A percentile compares a stretch with the other conserved stretches of the same genome.
Evolutionary conservation across 768 basidiomycete species (phyloP).

Genomic region (Jaapia argillacea): DNA sequence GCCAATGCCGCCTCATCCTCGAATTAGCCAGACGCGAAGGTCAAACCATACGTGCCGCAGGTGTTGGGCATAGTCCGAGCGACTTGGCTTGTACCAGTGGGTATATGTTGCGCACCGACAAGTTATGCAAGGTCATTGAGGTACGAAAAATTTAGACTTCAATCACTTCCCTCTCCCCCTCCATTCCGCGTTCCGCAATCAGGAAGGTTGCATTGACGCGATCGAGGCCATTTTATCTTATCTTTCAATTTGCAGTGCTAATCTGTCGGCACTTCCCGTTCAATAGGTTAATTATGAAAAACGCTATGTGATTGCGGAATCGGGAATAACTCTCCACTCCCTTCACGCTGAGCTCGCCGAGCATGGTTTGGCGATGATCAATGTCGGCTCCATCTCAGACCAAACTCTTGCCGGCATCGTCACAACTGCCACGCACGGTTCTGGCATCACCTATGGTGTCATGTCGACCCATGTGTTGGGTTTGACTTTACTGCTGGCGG

Average conservation of each 20-base stretch:
- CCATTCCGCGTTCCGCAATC: conserved; percentile 4
- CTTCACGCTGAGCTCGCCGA: conserved; percentile 60
- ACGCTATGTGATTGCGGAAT: conserved; percentile 58
- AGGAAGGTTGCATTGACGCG: neutral
- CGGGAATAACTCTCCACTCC: conserved; percentile 67
- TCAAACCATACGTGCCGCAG: conserved; percentile 69
- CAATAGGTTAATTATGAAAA: conserved; percentile 62
- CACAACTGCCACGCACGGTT: conserved; percentile 92
- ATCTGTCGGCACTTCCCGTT: conserved; percentile 10
- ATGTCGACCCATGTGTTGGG: conserved; percentile 75
- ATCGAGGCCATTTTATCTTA: neutral
- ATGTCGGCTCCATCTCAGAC: conserved; percentile 93
- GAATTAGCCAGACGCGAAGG: conserved; percentile 72
- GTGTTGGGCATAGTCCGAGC: conserved; percentile 88
- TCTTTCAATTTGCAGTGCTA: conserved; percentile 5
- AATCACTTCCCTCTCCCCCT: conserved; percentile 9
- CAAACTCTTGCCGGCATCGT: conserved; percentile 90
- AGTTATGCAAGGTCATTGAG: conserved; percentile 63
- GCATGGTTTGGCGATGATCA: conserved; percentile 75
- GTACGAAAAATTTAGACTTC: conserved; percentile 45
- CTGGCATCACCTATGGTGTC: conserved; percentile 70
- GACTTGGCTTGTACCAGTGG: conserved; percentile 88
- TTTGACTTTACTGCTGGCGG: conserved; percentile 67
- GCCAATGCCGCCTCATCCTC: conserved; percentile 65
- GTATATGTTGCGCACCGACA: conserved; percentile 76